Base-by-base conservation (phyloP, 2,329 filamentous ascomycete species). In the Alternaria brassicae region DNA sequence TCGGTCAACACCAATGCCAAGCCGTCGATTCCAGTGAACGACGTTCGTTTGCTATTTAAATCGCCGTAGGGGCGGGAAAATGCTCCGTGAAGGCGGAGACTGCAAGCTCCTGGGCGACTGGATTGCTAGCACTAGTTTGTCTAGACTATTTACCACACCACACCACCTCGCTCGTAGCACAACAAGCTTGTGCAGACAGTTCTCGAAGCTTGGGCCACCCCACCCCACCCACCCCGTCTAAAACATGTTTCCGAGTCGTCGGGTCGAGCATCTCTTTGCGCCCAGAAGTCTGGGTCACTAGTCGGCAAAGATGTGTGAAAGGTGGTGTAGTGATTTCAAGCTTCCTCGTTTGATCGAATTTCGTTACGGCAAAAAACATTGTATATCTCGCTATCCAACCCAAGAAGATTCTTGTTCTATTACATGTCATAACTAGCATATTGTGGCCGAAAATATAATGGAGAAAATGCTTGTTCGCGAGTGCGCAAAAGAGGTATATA, bases 401-500 rank as follows among this genome's bases (percentile, higher is more conserved):
- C 34, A 48, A 34, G 4, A 36, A 48, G 44, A 48, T 15, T 48
- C 32, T 47, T 48, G 44, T 19, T 48, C 44, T 48, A 19, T 36
- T 34, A 25, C 30, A 36, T 25, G 15, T 13, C 5, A n/a, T 34
- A 32, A 13, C 27, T 8, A 47, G 44, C 44, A 47, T 47, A 3
- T 47, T 0, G 17, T 32, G 15, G 32, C 17, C 17, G 32, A 42
- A 25, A 34, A 21, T 5, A 39, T 19, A 23, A 37, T 32, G n/a
- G 21, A 45, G 27, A 37, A 21, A 27, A 44, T 25, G 51, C 9
- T 32, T 50, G 7, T 53, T 19, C 13, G 42, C 23, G 23, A 36
- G 15, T 42, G 42, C 37, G 37, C 53, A 56, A 42, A 42, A 30
- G 27, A 45, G 44, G 53, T 56, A 56, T 56, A 50, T 50, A 42